Evolutionary conservation across 2,329 filamentous ascomycete genomes (phyloP).

Genomic region (Cordyceps pruinosa): DNA sequence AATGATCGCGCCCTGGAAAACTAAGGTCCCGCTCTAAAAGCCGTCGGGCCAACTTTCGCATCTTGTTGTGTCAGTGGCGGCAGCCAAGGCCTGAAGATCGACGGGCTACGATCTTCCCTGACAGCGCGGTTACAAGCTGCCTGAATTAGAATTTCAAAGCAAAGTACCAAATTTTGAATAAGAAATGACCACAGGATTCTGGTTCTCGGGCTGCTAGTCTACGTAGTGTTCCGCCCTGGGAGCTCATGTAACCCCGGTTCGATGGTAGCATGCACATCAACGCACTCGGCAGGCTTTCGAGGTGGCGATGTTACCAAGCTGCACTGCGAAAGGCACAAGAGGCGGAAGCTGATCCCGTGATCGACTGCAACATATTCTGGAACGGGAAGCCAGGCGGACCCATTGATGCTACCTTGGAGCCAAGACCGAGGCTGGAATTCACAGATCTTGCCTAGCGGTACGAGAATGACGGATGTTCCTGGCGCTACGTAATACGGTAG

Average conservation of each 20-base stretch:
- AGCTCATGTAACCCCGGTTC: background rate
- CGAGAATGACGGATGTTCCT: background rate
- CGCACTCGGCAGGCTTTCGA: background rate
- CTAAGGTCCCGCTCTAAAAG: background rate
- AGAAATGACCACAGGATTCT: too few species aligned
- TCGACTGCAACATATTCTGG: background rate
- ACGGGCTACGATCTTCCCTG: background rate
- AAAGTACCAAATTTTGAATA: too few species aligned
- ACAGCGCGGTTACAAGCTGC: background rate
- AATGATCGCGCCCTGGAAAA: background rate
- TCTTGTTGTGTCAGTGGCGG: background rate
- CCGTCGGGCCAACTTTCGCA: background rate
- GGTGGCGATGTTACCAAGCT: background rate
- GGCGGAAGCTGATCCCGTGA: background rate
- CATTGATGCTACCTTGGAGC: constrained; percentile 10
- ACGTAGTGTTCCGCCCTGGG: background rate
- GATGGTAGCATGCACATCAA: background rate
- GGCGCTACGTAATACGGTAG: background rate
- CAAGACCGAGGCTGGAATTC: background rate
- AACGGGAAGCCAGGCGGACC: background rate
- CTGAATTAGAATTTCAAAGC: too few species aligned
- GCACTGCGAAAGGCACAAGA: too few species aligned
- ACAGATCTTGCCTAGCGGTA: background rate
- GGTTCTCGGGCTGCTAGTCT: too few species aligned
- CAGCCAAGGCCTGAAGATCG: background rate